Conservation (phyloP, 2,329 filamentous ascomycete genomes). For the Fusarium sp. region DNA sequence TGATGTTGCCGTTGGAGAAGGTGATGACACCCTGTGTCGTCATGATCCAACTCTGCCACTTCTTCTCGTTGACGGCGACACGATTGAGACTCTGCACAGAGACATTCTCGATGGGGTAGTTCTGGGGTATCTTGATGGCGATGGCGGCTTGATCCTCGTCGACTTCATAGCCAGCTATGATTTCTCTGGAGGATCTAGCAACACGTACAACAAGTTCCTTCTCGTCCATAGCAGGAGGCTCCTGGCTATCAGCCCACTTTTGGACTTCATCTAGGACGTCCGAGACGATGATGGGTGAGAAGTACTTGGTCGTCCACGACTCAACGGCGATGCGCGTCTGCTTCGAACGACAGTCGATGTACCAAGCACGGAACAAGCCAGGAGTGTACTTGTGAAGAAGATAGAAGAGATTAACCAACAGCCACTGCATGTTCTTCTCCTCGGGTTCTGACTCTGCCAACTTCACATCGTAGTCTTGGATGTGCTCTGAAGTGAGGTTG, state of each 20-base stretch:
- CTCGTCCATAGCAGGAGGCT: conserved; percentile 59
- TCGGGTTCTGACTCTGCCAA: conserved; percentile 66
- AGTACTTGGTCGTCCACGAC: conserved; percentile 84
- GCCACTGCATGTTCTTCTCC: conserved; percentile 81
- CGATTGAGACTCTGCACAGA: conserved; percentile 80
- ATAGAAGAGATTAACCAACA: conserved; percentile 88
- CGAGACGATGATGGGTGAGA: conserved; percentile 75
- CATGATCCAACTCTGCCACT: conserved; percentile 91
- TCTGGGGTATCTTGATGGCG: conserved; percentile 79
- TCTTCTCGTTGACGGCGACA: conserved; percentile 87
- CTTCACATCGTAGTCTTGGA: conserved; percentile 62
- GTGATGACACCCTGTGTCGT: conserved; percentile 92
- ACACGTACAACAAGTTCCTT: conserved; percentile 74
- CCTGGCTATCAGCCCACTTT: conserved; percentile 69
- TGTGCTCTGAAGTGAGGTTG: conserved; percentile 66
- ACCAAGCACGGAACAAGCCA: conserved; percentile 84
- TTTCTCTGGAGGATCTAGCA: conserved; percentile 74
- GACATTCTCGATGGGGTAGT: conserved; percentile 84
- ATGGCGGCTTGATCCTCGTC: conserved; percentile 89
- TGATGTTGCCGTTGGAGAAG: conserved; percentile 87
- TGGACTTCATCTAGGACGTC: conserved; percentile 73
- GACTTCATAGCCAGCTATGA: conserved; percentile 85
- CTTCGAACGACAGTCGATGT: conserved; percentile 79
- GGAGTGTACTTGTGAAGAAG: conserved; percentile 80
- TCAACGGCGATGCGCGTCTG: conserved; percentile 84